Percentiles rank a stretch among this genome's conserved stretches.
These are phyloP conservation scores for Rhizopogon rudus DNA, from an alignment of 768 basidiomycete species.

Conservation along the genomic window DNA sequence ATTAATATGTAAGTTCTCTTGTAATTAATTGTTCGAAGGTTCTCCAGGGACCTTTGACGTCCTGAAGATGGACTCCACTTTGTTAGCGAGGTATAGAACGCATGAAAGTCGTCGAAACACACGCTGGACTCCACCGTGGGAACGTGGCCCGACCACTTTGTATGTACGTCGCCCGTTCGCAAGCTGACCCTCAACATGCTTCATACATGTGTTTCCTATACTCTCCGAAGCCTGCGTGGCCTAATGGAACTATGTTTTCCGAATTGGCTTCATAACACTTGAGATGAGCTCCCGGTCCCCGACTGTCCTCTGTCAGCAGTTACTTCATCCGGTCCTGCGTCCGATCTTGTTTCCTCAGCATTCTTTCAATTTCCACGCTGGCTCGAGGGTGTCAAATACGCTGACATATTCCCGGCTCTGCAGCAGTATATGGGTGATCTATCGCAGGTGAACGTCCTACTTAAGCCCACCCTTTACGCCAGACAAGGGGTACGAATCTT, in stretches of 20 bases:
- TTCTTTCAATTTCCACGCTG: conserved; percentile 10
- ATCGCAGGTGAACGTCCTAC: conserved; percentile 11
- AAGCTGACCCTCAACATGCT: conserved; percentile 1
- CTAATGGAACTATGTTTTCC: conserved; percentile 14
- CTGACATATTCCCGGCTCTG: conserved; percentile 6
- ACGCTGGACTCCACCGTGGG: conserved; percentile 8
- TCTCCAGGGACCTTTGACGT: conserved; percentile 2
- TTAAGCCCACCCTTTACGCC: not conserved
- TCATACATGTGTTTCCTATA: conserved; percentile 18
- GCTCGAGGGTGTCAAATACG: not conserved
- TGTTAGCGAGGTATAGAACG: conserved; percentile 7
- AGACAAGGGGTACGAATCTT: not conserved
- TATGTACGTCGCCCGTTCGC: conserved; percentile 10
- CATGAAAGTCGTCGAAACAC: conserved; percentile 1
- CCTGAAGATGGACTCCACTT: not conserved
- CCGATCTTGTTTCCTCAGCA: conserved; percentile 6
- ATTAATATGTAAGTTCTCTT: conserved; percentile 1
- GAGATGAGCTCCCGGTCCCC: conserved; percentile 15
- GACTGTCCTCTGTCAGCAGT: conserved; percentile 8
- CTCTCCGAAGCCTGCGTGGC: conserved; percentile 10
- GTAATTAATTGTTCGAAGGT: conserved; percentile 1
- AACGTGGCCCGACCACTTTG: conserved; percentile 12
- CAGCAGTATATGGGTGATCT: conserved; percentile 8
- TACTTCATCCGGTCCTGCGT: conserved; percentile 8
- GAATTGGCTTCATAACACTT: conserved; percentile 13